Conservation (phyloP, 768 basidiomycete genomes). For the Lactarius deliciosus region DNA sequence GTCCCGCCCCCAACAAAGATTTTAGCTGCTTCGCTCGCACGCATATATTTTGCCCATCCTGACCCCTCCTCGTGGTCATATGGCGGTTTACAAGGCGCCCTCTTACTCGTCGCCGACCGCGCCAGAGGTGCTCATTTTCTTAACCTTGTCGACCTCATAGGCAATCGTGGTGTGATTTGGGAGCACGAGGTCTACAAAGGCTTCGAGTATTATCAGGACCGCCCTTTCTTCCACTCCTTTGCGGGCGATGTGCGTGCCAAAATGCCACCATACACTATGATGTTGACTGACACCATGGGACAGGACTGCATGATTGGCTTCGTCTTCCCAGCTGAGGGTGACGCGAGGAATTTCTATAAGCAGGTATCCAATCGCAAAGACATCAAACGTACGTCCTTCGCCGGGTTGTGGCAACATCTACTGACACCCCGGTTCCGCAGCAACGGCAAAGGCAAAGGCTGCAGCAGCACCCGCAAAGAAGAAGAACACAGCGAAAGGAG, state of each 20-base stretch:
- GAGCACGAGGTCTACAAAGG: slow-evolving; percentile 86
- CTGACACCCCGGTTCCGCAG: slow-evolving; percentile 26
- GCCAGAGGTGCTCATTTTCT: slow-evolving; percentile 57
- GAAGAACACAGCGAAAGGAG: slow-evolving; percentile 59
- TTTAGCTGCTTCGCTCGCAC: slow-evolving; percentile 72
- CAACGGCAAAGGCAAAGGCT: slow-evolving; percentile 46
- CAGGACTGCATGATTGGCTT: slow-evolving; percentile 91
- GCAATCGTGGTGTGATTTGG: slow-evolving; percentile 89
- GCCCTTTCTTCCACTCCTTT: slow-evolving; percentile 91
- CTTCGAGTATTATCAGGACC: slow-evolving; percentile 78
- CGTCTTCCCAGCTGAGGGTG: slow-evolving; percentile 83
- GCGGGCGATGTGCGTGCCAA: slow-evolving; percentile 77
- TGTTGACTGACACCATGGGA: slow-evolving; percentile 7
- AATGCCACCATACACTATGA: background rate
- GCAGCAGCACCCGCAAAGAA: slow-evolving; percentile 49
- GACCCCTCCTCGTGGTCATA: slow-evolving; percentile 79
- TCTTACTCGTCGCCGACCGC: slow-evolving; percentile 69
- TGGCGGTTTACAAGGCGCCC: slow-evolving; percentile 81
- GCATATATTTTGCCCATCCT: slow-evolving; percentile 90
- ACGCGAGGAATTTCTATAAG: slow-evolving; percentile 84
- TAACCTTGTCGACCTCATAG: slow-evolving; percentile 79
- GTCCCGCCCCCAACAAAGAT: slow-evolving; percentile 66
- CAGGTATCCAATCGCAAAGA: slow-evolving; percentile 72
- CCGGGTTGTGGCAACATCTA: background rate
- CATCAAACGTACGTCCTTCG: slow-evolving; percentile 38